Evolutionary conservation across 163 green algal species (phyloP).

Genomic region (Scenedesmus sp.): DNA sequence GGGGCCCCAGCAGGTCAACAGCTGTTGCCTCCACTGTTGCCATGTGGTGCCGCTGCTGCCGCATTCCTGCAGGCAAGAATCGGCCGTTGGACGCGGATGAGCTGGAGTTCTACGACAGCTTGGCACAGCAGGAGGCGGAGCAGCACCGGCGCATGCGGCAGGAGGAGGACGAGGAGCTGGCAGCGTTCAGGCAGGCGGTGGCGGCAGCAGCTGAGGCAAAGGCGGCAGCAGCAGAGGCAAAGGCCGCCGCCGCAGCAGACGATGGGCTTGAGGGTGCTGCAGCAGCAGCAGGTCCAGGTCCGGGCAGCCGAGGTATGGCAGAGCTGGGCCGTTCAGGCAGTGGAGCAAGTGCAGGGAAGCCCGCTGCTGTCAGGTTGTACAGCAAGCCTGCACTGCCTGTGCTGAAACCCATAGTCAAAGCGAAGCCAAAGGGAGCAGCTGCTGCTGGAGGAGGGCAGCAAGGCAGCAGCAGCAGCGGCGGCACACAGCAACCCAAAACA

Average conservation of each 20-base stretch:
- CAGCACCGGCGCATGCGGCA: constrained; percentile 22
- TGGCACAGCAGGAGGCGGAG: constrained; percentile 66
- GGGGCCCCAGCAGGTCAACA: no score
- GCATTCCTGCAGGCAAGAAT: constrained; percentile 89
- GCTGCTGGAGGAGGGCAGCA: neutral
- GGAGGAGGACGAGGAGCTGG: constrained; percentile 58
- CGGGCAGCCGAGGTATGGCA: neutral
- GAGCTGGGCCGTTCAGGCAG: neutral
- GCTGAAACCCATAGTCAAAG: neutral
- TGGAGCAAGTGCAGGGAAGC: neutral
- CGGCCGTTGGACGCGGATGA: constrained; percentile 88
- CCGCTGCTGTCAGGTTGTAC: neutral
- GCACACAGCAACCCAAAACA: neutral
- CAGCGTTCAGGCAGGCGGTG: constrained; percentile 60
- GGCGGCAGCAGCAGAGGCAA: constrained; percentile 12
- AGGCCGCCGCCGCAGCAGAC: constrained; percentile 8
- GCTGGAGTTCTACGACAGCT: constrained; percentile 79
- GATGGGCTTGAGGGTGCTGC: neutral
- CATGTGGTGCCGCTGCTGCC: no score
- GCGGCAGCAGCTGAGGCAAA: constrained; percentile 41
- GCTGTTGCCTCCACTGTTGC: neutral
- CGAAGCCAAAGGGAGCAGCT: constrained; percentile 43
- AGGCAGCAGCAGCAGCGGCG: neutral
- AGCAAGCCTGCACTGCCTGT: constrained; percentile 10
- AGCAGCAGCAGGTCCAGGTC: constrained; percentile 5